Percentiles rank a stretch among this genome's conserved stretches.
These are phyloP conservation scores for Pleurotus djamor DNA, from an alignment of 768 basidiomycete species.

Conservation along the genomic window DNA sequence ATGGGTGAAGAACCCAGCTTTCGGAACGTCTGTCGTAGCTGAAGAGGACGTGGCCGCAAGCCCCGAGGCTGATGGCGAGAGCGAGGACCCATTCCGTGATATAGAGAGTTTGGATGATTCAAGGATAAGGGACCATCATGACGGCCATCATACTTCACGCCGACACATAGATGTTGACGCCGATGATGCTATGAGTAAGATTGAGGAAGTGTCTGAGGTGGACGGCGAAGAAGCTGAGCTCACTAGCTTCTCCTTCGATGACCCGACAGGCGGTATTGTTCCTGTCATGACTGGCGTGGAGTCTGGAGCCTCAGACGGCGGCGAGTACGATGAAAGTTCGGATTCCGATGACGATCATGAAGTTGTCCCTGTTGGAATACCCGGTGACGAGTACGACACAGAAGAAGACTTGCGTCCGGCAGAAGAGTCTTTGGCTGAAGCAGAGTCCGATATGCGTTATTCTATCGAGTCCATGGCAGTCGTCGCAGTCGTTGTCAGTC, in stretches of 20 bases:
- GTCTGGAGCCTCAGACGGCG: slow-evolving; percentile 28
- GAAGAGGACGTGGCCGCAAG: slow-evolving; percentile 22
- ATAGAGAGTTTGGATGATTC: slow-evolving; percentile 82
- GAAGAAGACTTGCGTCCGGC: slow-evolving; percentile 8
- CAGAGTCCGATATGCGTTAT: slow-evolving; percentile 5
- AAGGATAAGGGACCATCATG: slow-evolving; percentile 23
- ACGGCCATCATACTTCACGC: slow-evolving; percentile 9
- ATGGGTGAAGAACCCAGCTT: slow-evolving; percentile 71
- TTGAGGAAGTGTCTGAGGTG: slow-evolving; percentile 47
- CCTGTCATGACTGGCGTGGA: slow-evolving; percentile 50
- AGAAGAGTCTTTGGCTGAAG: slow-evolving; percentile 5
- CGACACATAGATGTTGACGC: slow-evolving; percentile 12
- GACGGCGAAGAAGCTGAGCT: slow-evolving; percentile 69
- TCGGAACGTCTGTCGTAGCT: slow-evolving; percentile 17
- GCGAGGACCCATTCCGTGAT: slow-evolving; percentile 90
- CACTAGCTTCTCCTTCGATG: slow-evolving; percentile 74
- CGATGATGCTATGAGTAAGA: slow-evolving; percentile 38
- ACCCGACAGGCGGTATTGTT: slow-evolving; percentile 48
- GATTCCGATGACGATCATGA: slow-evolving; percentile 49
- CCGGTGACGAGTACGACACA: slow-evolving; percentile 30
- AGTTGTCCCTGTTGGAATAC: slow-evolving; percentile 27
- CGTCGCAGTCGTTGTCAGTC: slow-evolving; percentile 3
- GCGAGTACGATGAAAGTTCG: slow-evolving; percentile 40
- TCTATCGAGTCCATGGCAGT: slow-evolving; percentile 4
- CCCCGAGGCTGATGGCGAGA: slow-evolving; percentile 42